Evolutionary conservation across 140 eudicot genomes (phyloP).

Genomic region (Erigeron philadelphicus): DNA sequence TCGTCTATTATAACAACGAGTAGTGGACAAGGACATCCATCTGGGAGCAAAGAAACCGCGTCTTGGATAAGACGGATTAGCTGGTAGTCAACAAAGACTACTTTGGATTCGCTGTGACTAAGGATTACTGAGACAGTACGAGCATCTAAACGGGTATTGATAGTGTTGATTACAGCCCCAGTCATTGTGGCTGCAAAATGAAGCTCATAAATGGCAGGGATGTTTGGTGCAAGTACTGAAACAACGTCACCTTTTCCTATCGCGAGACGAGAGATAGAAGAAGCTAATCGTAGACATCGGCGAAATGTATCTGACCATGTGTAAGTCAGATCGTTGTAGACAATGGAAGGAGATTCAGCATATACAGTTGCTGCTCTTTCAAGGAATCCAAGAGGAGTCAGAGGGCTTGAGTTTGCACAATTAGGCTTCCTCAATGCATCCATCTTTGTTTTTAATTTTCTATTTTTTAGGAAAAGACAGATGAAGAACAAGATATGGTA

Average conservation of each 20-base stretch:
- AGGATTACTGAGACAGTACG: slow-evolving; percentile 37
- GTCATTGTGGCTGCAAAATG: slow-evolving; percentile 47
- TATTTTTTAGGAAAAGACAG: neutral
- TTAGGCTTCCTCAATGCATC: slow-evolving; percentile 35
- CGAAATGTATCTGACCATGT: slow-evolving; percentile 42
- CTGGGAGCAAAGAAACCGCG: slow-evolving; percentile 31
- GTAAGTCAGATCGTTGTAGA: slow-evolving; percentile 40
- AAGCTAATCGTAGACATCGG: slow-evolving; percentile 42
- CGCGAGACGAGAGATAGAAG: slow-evolving; percentile 34
- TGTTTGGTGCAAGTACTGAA: slow-evolving; percentile 46
- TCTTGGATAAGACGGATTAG: slow-evolving; percentile 9
- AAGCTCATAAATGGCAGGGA: slow-evolving; percentile 50
- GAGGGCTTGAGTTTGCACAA: slow-evolving; percentile 41
- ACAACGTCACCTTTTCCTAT: slow-evolving; percentile 33
- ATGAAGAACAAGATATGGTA: neutral
- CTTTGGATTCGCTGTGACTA: slow-evolving; percentile 38
- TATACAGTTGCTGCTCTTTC: slow-evolving; percentile 48
- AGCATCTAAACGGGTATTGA: slow-evolving; percentile 49
- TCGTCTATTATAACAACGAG: slow-evolving; percentile 33
- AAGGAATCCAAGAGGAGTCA: slow-evolving; percentile 43
- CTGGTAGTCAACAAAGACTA: slow-evolving; percentile 42
- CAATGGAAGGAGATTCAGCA: slow-evolving; percentile 35
- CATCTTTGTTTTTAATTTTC: slow-evolving; percentile 24
- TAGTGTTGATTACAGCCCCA: slow-evolving; percentile 42
- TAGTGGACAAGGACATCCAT: neutral